phyloP scores from a whole-genome alignment of 1,284 basidiomycete species.

The Ceratobasidium sp. region DNA sequence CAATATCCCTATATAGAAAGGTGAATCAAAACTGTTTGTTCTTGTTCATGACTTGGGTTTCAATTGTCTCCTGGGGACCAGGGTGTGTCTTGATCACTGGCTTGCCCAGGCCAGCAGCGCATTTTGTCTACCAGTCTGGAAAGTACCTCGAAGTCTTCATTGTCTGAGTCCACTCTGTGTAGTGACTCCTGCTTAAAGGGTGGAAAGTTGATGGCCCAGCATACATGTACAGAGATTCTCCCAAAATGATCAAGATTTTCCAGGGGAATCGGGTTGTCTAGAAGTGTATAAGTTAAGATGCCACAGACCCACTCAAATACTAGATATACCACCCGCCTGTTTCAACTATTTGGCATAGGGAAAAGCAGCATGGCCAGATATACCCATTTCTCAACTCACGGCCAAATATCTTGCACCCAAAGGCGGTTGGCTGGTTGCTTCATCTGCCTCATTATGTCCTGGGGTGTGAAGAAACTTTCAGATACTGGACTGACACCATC shows the following conservation, averaged over 20 bases:
- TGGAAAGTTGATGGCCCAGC: neutral
- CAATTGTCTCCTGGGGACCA: neutral
- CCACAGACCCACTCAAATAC: neutral
- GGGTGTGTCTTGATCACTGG: neutral
- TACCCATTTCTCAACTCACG: neutral
- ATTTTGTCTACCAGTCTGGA: neutral
- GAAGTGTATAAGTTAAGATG: neutral
- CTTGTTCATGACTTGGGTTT: neutral
- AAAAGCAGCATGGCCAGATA: neutral
- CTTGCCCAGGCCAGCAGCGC: neutral
- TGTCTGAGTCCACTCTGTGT: neutral
- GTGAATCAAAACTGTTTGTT: neutral
- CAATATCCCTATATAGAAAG: slow-evolving; percentile 4
- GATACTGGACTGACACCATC: neutral
- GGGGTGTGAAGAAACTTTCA: neutral
- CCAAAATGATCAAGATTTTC: neutral
- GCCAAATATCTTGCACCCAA: neutral
- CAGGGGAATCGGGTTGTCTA: neutral
- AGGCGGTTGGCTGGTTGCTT: neutral
- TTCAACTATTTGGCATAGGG: neutral
- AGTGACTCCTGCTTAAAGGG: neutral
- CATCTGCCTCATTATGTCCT: neutral
- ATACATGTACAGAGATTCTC: neutral
- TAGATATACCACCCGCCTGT: neutral
- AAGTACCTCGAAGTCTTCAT: neutral